Conservation (phyloP, 306 rosid species). For the Leucaena leucocephala region DNA sequence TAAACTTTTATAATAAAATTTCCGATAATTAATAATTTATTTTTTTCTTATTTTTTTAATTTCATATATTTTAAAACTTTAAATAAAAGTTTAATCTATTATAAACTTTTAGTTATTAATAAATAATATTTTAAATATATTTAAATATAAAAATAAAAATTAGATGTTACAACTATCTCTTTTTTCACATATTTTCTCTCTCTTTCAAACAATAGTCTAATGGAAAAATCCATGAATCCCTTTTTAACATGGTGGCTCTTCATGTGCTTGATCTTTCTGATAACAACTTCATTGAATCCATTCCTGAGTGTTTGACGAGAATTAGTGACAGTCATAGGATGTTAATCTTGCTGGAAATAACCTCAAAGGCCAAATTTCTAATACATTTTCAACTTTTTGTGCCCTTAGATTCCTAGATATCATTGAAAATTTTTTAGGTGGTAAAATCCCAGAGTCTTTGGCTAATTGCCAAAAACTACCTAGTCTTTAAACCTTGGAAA, state of each 20-base stretch:
- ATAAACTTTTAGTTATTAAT: too few species aligned
- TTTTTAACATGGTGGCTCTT: constrained; percentile 25
- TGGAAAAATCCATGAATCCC: constrained; percentile 27
- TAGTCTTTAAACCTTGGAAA: neutral
- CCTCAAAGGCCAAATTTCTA: constrained; percentile 22
- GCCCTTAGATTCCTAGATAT: constrained; percentile 30
- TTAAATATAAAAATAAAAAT: too few species aligned
- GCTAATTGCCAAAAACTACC: neutral
- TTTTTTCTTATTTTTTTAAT: too few species aligned
- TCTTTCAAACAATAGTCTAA: constrained; percentile 31
- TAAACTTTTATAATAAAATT: too few species aligned
- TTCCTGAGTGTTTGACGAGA: constrained; percentile 37
- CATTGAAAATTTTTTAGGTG: neutral
- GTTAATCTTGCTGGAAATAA: constrained; percentile 33
- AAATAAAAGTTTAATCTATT: too few species aligned
- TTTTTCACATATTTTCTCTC: neutral
- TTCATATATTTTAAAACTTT: too few species aligned
- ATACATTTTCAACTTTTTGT: constrained; percentile 28
- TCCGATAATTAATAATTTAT: too few species aligned
- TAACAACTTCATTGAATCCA: constrained; percentile 25
- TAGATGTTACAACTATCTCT: neutral
- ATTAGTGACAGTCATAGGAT: neutral
- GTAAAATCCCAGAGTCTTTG: neutral
- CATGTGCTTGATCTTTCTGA: constrained; percentile 46
- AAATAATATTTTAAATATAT: too few species aligned